These are phyloP conservation scores for Pyrenophora teres DNA, from an alignment of 2,329 filamentous ascomycete genomes.

Conservation along the genomic window DNA sequence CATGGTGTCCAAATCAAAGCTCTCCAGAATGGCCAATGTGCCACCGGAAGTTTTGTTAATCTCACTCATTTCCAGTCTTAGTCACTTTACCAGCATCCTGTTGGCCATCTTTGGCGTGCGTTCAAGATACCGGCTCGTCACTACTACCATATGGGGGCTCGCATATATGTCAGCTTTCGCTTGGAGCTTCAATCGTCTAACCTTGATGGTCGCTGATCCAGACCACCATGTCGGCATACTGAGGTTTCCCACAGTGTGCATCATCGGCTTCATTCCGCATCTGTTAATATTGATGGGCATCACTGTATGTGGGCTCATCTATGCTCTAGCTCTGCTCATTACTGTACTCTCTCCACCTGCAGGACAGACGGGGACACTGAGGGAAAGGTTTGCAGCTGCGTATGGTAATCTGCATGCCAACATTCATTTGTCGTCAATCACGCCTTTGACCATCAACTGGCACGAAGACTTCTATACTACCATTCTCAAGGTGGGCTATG, in stretches of 20 bases:
- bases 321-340: slow-evolving; percentile 73
- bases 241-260: slow-evolving; percentile 90
- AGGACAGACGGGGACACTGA: slow-evolving; percentile 53
- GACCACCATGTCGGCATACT: slow-evolving; percentile 68
- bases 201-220: slow-evolving; percentile 46
- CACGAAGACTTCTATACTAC: slow-evolving; percentile 97
- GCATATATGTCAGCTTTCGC: slow-evolving; percentile 87
- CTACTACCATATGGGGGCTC: slow-evolving; percentile 86
- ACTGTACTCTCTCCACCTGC: slow-evolving; percentile 71
- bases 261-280: slow-evolving; percentile 93
- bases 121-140: slow-evolving; percentile 77
- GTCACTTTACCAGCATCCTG: slow-evolving; percentile 82
- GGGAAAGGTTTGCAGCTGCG: slow-evolving; percentile 69
- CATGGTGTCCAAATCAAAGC: slow-evolving; percentile 58
- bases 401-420: slow-evolving; percentile 93
- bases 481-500: slow-evolving; percentile 83
- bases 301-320: slow-evolving; percentile 74
- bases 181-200: slow-evolving; percentile 67
- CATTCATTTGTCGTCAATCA: slow-evolving; percentile 71
- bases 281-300: slow-evolving; percentile 85
- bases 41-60: slow-evolving; percentile 87
- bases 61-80: slow-evolving; percentile 84
- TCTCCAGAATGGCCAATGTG: slow-evolving; percentile 82
- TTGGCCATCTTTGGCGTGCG: slow-evolving; percentile 82
- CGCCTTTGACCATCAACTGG: slow-evolving; percentile 74